Conservation (phyloP, 805 yeast genomes). For the Yarrowia divulgata region DNA sequence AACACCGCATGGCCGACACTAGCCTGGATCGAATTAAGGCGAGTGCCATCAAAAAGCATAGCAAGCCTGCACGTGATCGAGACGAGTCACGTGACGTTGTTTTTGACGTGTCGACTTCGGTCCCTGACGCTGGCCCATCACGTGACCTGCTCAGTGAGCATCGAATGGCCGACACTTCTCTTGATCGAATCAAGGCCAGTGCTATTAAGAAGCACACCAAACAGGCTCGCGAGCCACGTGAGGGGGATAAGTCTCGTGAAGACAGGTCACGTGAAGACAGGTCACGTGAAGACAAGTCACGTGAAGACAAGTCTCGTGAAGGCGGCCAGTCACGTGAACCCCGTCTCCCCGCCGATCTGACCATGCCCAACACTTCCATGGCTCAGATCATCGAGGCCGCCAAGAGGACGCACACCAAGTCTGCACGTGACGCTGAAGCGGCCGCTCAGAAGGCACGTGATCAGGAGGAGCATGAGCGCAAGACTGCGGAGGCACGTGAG, state of each 20-base stretch:
- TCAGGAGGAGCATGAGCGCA: not conserved
- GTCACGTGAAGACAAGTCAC: not conserved
- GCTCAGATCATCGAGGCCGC: slow-evolving; percentile 20
- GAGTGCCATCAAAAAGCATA: slow-evolving; percentile 10
- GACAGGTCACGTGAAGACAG: no score
- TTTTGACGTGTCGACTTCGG: not conserved
- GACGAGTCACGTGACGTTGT: not conserved
- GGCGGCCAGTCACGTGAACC: not conserved
- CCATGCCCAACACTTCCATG: slow-evolving; percentile 21
- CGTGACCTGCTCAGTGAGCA: slow-evolving; percentile 20
- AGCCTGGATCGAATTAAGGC: slow-evolving; percentile 6
- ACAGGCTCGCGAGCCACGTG: not conserved
- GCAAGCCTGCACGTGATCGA: not conserved
- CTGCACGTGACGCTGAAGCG: slow-evolving; percentile 6
- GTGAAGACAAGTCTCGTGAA: not conserved
- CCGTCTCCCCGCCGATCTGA: not conserved
- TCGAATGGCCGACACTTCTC: slow-evolving; percentile 13
- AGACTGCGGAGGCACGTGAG: slow-evolving; percentile 19
- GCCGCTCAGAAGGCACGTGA: not conserved
- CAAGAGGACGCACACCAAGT: not conserved
- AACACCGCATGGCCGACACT: slow-evolving; percentile 10
- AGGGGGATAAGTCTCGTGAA: not conserved
- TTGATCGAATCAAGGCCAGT: slow-evolving; percentile 6
- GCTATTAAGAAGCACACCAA: slow-evolving; percentile 9
- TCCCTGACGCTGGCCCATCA: not conserved